Evolutionary conservation across 2,329 filamentous ascomycete genomes (phyloP), one percentile per base, ranked within the genome.

Genomic region (Sphaerulina musiva): DNA sequence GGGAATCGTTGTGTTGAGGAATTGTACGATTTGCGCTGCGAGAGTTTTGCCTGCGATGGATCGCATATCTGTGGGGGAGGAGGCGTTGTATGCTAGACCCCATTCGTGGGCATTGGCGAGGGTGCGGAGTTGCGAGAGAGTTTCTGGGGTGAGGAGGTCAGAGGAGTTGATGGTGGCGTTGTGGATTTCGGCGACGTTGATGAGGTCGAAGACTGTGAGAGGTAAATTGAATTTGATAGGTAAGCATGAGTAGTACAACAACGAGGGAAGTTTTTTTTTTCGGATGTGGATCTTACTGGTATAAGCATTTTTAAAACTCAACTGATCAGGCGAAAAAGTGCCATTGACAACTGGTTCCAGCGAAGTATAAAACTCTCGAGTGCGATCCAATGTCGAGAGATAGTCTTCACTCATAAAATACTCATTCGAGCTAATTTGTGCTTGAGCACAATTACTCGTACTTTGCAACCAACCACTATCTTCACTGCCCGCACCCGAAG

Each of bases 101-200:
- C 81, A 95, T 70, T 96, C 87, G 70, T 93, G 87, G 55, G 76
- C 74, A 68, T 91, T 83, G 62, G 91, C 90, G 32, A 93, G 81
- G n/a, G 80, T 79, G 62, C 80, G 78, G 53, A 93, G 80, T 67
- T 86, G 81, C 62, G 74, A 68, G 52, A 89, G 75, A 26, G 79
- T 78, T 1, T 76, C 73, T 38, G 74, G 63, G 45, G 82, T 85
- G 57, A 91, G 78, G 44, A 87, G 75, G 48, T 80, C 68, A 23
- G 73, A 67, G 3, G 78, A 78, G 26, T 66, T 65, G 64, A 89
- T 86, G 58, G 73, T 76, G n/a, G 72, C 60, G 70, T 85, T 85
- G 72, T 85, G 81, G 66, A 84, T 84, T 23, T 68, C 68, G 46
- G 79, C 82, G 14, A 84, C 81, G 65, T 85, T 83, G 62, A 85